phyloP scores from a whole-genome alignment of 768 basidiomycete genomes.

The Rhizopogon rudus region DNA sequence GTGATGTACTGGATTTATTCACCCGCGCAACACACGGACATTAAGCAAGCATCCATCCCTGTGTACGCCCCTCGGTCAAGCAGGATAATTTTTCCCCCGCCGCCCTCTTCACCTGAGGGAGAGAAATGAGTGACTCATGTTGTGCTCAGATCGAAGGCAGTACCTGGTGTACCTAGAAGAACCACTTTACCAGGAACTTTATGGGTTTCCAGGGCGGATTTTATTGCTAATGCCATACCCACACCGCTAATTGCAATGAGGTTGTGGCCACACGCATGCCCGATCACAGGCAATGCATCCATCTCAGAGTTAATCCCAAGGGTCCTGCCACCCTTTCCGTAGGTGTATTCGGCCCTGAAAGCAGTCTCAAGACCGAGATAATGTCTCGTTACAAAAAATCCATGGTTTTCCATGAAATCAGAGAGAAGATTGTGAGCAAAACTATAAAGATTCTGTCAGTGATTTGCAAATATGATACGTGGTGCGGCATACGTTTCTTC shows the following conservation, averaged over 20 bases:
- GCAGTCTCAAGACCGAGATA: conserved; percentile 73
- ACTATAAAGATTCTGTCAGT: conserved; percentile 31
- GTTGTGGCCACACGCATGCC: conserved; percentile 78
- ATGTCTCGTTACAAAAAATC: conserved; percentile 66
- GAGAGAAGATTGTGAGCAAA: conserved; percentile 69
- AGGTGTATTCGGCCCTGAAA: conserved; percentile 69
- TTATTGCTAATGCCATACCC: conserved; percentile 69
- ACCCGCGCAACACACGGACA: conserved; percentile 34
- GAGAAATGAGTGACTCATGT: conserved; percentile 4
- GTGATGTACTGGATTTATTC: conserved; percentile 1
- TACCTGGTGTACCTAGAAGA: conserved; percentile 75
- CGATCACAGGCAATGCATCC: conserved; percentile 52
- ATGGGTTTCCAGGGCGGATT: conserved; percentile 59
- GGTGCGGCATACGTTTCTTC: conserved; percentile 50
- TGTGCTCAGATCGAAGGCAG: neutral
- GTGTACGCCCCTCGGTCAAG: conserved; percentile 73
- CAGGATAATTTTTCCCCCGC: conserved; percentile 73
- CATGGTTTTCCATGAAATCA: conserved; percentile 59
- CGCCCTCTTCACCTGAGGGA: conserved; percentile 65
- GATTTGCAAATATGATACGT: conserved; percentile 1
- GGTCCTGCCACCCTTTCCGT: conserved; percentile 55
- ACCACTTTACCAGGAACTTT: conserved; percentile 63
- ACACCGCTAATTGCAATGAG: conserved; percentile 77
- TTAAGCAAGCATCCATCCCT: conserved; percentile 78
- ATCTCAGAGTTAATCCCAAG: conserved; percentile 81